Base-by-base conservation (phyloP, 2,329 filamentous ascomycete species). In the Xylaria sp. region DNA sequence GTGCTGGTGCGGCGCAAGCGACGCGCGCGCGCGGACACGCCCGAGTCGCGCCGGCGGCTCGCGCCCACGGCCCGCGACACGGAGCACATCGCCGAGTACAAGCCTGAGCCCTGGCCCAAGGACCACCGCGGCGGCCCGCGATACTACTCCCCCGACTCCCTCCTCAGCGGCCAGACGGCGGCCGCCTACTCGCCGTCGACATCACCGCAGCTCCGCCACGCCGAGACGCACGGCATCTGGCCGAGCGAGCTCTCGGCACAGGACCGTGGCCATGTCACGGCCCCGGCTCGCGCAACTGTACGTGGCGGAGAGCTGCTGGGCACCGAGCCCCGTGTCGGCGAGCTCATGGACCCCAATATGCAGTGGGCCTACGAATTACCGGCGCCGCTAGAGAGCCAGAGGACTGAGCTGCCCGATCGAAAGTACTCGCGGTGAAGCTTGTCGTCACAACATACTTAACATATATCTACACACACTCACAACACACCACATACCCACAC, bases 331-430 rank as follows among this genome's bases (percentile, higher is more conserved):
- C 36, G 39, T 0, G 51, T 68, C 25, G 48, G 64, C 25, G 75
- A 76, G 62, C 56, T 75, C 39, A 69, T 72, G 41, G 73, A 72
- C 10, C 62, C 70, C 8, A 74, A 72, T 41, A 70, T 71, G 25
- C 71, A 74, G 25, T 73, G 71, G 71, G 72, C 73, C 41, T 67
- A 76, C 46, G 75, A 76, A 46, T 63, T 75, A 41, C 75, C 75
- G 6, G 75, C 69, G 25, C 74, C 72, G 10, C 71, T 75, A 6
- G 68, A 71, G 15, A 66, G 66, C 13, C 31, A 62, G 18, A 64
- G 72, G 64, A 64, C 68, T 18, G 75, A 77, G 31, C 67, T 77
- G 46, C 75, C 75, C 52, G 75, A 75, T 67, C 67, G 70, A 43
- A 75, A 73, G 62, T 77, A 73, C 66, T 69, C 71, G 52, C 62